Evolutionary conservation across 495 filamentous ascomycete species (phyloP), one percentile per base, ranked within the genome.

Genomic region (Podospora conica): DNA sequence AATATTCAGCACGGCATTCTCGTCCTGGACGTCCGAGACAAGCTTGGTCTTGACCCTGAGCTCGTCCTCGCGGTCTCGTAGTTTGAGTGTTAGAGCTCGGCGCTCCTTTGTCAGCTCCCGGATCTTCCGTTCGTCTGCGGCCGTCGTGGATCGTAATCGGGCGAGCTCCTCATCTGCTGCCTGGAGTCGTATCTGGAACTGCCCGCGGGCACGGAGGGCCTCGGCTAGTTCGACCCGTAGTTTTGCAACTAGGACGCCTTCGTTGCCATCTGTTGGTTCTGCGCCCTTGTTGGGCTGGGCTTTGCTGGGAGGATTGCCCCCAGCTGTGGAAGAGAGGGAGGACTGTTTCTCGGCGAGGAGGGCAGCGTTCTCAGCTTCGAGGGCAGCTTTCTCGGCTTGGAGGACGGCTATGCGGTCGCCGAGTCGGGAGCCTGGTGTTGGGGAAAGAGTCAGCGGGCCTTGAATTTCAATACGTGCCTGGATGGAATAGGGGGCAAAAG

Each of bases 21-120:
- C 94, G 76, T 97, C 93, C 76, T 97, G 94, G 65, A 96, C 87
- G 70, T 93, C 87, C 85, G 91, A 89, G 3, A 96, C 78, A 65
- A 96, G 77, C 73, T 91, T 91, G 9, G 84, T 87, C 79, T 98
- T 98, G 23, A 83, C 91, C 65, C 80, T 83, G 20, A 96, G 75
- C 80, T 98, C 94, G 65, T 96, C 92, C 65, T 96, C 91, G 20
- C 90, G 80, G 74, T 97, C 94, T 55, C 83, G 88, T 20, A 95
- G 76, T 65, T 86, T 86, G 31, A 86, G 79, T 58, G 82, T 75
- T 18, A 96, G 74, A 6, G 78, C 75, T 22, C 81, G 81, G 11
- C 85, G 84, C 70, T 95, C 90, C n/a, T 76, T 74, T 22, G 85
- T 84, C 55, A 96, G 77, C 0, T 85, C 78, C 9, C 76, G 74